Conservation (phyloP, 192 early-diverging fungal genomes). For the Backusella parvicylindrica region DNA sequence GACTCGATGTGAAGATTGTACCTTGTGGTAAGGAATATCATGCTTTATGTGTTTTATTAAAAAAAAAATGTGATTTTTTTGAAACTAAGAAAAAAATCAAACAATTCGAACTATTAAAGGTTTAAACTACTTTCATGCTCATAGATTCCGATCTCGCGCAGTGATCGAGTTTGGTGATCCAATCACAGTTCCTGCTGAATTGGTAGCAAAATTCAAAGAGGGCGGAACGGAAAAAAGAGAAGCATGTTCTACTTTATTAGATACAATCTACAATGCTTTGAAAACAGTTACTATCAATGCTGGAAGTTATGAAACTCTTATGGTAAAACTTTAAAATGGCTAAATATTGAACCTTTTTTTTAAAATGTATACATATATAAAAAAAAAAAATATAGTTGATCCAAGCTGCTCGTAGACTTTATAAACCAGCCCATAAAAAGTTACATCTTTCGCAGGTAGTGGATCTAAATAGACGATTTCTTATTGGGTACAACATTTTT, state of each 20-base stretch:
- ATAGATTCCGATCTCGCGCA: constrained; percentile 93
- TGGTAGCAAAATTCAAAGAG: constrained; percentile 78
- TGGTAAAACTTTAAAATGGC: constrained; percentile 52
- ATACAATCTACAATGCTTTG: constrained; percentile 73
- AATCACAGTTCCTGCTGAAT: constrained; percentile 70
- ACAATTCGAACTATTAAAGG: constrained; percentile 34
- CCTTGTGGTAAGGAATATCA: constrained; percentile 53
- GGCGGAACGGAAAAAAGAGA: constrained; percentile 83
- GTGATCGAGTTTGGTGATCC: constrained; percentile 96
- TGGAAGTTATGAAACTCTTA: constrained; percentile 87
- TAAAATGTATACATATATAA: no score
- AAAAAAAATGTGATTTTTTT: background rate
- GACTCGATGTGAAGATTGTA: constrained; percentile 88
- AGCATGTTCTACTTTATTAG: constrained; percentile 78
- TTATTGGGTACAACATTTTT: constrained; percentile 79
- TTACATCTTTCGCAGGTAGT: constrained; percentile 84
- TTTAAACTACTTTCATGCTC: constrained; percentile 95
- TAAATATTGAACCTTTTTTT: background rate
- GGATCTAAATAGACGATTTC: constrained; percentile 86
- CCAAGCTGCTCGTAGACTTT: constrained; percentile 91
- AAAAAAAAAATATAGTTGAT: constrained; percentile 60
- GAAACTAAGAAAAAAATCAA: background rate
- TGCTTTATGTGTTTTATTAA: no score
- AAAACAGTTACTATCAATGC: constrained; percentile 91
- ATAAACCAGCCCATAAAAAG: constrained; percentile 82